Evolutionary conservation across 2,329 filamentous ascomycete species (phyloP).

Genomic region (Claviceps sp.): DNA sequence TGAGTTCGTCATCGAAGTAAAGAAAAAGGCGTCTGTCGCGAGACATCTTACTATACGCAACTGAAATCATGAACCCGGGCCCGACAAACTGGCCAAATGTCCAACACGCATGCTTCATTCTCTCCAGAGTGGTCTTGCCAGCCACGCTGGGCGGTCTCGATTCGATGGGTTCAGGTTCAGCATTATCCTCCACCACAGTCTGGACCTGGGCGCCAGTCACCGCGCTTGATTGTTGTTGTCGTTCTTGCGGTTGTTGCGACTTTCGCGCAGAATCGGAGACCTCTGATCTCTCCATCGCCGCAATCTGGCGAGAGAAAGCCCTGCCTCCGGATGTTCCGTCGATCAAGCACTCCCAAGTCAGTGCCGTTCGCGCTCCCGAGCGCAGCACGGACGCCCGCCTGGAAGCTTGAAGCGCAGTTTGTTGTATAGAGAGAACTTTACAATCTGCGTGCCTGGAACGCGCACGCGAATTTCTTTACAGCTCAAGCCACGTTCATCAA

Average conservation of each 20-base stretch:
- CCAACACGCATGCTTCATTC: constrained; percentile 8
- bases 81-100: constrained; percentile 38
- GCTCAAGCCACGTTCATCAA: too few relatives aligned
- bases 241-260: neutral
- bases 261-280: neutral
- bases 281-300: neutral
- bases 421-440: too few relatives aligned
- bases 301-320: too few relatives aligned
- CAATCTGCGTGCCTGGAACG: too few relatives aligned
- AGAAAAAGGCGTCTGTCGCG: neutral
- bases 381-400: too few relatives aligned
- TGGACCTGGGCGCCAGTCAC: neutral
- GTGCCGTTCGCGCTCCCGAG: too few relatives aligned
- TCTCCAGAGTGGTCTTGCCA: constrained; percentile 5
- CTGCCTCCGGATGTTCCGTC: too few relatives aligned
- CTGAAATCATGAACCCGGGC: constrained; percentile 51
- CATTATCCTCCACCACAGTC: neutral
- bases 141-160: neutral
- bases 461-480: too few relatives aligned
- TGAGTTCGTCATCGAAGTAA: neutral
- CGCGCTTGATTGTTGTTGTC: neutral
- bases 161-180: neutral
- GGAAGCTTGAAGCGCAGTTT: too few relatives aligned
- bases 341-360: too few relatives aligned
- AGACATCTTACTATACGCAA: constrained; percentile 38